Base-by-base conservation (phyloP, 257 asterid genomes). In the Misopates orontium region DNA sequence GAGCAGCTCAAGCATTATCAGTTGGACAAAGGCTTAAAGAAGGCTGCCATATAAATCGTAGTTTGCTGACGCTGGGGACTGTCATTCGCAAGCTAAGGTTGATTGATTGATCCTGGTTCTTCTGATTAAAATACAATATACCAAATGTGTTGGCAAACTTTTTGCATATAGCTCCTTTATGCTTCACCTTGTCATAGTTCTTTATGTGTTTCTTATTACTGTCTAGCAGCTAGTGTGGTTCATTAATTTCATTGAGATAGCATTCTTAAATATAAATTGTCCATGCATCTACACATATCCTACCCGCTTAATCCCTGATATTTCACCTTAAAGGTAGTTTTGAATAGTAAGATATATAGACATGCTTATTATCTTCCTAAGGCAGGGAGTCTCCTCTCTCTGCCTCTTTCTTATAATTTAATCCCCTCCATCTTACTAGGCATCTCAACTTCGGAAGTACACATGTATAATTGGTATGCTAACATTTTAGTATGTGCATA, bases 41-140 rank as follows among this genome's bases (percentile, higher is more conserved):
- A 77, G 99, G 99, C 53, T 94, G 98, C 85, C 98, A 94, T 76
- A 94, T 94, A 68, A 94, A 94, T 71, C 99, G 99, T 68, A 94
- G 99, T 84, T 86, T 94, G 73, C 78, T 94, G 65, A 91, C 88
- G 56, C 80, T 80, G 64, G 72, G 88, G 39, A 82, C 80, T 25
- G 91, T 85, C 57, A 82, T 82, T 68, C 86, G 85, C 71, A 85
- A 76, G 78, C 79, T 82, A 45, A 85, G 88, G 88, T 79, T n/a
- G n/a, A n/a, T n/a, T 60, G 40, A 40, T 36, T 23, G 31, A n/a
- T 20, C 40, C 36, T 70, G 15, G 25, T 55, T 48, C 60, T 63
- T 25, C 58, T 63, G 36, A 51, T 44, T 67, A 24, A 15, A 45
- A 64, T 48, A 40, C 60, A n/a, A 32, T 60, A 53, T n/a, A 56